Conservation (phyloP, 2,329 filamentous ascomycete genomes). For the Neonectria coccinea region DNA sequence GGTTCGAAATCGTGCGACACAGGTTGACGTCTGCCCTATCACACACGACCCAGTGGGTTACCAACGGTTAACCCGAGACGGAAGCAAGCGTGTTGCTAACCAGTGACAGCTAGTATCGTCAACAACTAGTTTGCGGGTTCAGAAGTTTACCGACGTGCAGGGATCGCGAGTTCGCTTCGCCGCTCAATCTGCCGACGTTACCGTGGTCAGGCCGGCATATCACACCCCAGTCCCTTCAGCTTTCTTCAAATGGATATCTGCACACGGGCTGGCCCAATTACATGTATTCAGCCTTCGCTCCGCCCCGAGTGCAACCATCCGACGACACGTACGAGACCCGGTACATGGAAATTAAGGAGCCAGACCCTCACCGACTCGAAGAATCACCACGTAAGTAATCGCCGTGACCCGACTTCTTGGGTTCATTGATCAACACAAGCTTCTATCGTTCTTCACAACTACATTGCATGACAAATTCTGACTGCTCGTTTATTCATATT, state of each 20-base stretch:
- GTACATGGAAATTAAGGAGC: slow-evolving; percentile 2
- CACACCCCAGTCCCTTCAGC: neutral
- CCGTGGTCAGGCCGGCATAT: neutral
- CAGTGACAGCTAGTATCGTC: too few relatives aligned
- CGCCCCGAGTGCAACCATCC: neutral
- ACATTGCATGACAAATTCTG: neutral
- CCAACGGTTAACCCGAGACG: neutral
- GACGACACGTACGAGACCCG: neutral
- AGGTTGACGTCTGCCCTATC: neutral
- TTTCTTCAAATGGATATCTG: neutral
- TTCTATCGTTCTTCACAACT: neutral
- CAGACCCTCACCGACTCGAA: neutral
- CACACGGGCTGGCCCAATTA: neutral
- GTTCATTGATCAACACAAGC: neutral
- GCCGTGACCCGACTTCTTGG: neutral
- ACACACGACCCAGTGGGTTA: neutral
- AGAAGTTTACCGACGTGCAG: neutral
- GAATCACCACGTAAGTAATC: neutral
- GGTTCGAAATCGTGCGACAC: neutral
- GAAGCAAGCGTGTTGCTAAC: neutral
- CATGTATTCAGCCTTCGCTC: neutral
- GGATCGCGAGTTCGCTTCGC: neutral
- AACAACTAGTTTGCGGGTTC: neutral
- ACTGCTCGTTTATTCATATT: neutral
- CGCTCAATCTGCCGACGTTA: neutral